Percentiles rank a stretch among this genome's conserved stretches.
Evolutionary conservation across 345 rosid species (phyloP).

Genomic region (Salix udensis): DNA sequence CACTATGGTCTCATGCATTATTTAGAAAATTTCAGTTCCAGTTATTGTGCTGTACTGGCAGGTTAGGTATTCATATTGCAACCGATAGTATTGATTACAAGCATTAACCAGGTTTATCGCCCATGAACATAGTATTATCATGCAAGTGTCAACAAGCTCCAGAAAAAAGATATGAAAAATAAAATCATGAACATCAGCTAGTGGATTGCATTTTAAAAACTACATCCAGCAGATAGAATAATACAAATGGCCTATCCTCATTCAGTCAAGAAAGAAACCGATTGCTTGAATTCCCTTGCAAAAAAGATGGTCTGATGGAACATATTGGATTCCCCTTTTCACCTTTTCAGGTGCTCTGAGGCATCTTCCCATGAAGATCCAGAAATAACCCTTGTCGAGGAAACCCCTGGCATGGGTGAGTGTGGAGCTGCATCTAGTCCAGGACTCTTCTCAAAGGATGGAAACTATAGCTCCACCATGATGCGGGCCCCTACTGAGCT

Average conservation of each 20-base stretch:
- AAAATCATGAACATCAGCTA: not conserved
- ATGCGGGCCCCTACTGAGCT: conserved; percentile 46
- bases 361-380: conserved; percentile 45
- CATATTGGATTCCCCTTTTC: not conserved
- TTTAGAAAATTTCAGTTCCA: not conserved
- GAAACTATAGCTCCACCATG: conserved; percentile 45
- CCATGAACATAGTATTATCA: not conserved
- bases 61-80: not conserved
- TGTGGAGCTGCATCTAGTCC: conserved; percentile 40
- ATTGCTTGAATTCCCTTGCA: not conserved
- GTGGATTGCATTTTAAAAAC: not conserved
- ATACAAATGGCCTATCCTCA: not conserved
- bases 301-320: too few relatives aligned
- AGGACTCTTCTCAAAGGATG: conserved; percentile 43
- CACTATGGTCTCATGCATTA: not conserved
- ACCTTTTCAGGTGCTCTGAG: conserved; percentile 51
- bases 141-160: too few relatives aligned
- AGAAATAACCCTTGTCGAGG: conserved; percentile 49
- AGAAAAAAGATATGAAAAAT: not conserved
- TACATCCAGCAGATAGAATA: not conserved
- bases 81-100: not conserved
- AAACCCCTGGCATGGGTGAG: conserved; percentile 42
- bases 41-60: not conserved
- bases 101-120: not conserved
- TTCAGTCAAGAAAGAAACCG: not conserved